phyloP scores from a whole-genome alignment of 768 basidiomycete species.

The Megacollybia marginata region DNA sequence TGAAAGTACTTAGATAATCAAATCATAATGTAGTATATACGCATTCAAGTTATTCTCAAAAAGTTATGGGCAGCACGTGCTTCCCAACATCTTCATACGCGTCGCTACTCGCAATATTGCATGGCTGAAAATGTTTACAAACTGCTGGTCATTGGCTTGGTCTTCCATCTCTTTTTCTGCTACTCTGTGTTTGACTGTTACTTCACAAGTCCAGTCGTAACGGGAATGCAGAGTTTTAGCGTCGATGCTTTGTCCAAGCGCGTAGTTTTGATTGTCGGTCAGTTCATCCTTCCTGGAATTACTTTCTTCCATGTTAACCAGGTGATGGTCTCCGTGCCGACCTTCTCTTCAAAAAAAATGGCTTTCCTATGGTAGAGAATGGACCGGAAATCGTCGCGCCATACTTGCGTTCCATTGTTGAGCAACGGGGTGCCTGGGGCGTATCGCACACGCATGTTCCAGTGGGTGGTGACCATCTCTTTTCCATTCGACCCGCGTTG shows the following conservation, averaged over 20 bases:
- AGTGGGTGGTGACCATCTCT: too few relatives aligned
- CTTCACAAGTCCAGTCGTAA: slow-evolving; percentile 76
- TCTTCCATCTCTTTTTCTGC: slow-evolving; percentile 50
- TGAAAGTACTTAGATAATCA: too few relatives aligned
- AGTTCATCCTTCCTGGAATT: slow-evolving; percentile 8
- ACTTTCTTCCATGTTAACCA: slow-evolving; percentile 17
- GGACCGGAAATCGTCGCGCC: slow-evolving; percentile 64
- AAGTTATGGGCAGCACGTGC: too few relatives aligned
- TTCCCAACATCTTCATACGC: too few relatives aligned
- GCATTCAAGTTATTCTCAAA: too few relatives aligned
- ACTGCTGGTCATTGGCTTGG: slow-evolving; percentile 39
- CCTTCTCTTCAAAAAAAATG: slow-evolving; percentile 58
- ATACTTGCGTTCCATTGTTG: slow-evolving; percentile 59
- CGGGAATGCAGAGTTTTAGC: slow-evolving; percentile 61
- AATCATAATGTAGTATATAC: too few relatives aligned
- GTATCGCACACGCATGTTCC: slow-evolving; percentile 83
- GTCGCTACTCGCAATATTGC: not conserved
- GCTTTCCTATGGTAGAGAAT: slow-evolving; percentile 44
- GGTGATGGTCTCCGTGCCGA: slow-evolving; percentile 85
- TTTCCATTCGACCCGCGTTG: too few relatives aligned
- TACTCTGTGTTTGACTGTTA: slow-evolving; percentile 76
- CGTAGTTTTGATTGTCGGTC: slow-evolving; percentile 76
- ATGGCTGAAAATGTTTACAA: not conserved
- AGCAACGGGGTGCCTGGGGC: slow-evolving; percentile 69
- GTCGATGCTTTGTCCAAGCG: slow-evolving; percentile 48